These are phyloP conservation scores for Mycotypha africana DNA, from an alignment of 371 early-diverging fungal genomes.

Conservation along the genomic window DNA sequence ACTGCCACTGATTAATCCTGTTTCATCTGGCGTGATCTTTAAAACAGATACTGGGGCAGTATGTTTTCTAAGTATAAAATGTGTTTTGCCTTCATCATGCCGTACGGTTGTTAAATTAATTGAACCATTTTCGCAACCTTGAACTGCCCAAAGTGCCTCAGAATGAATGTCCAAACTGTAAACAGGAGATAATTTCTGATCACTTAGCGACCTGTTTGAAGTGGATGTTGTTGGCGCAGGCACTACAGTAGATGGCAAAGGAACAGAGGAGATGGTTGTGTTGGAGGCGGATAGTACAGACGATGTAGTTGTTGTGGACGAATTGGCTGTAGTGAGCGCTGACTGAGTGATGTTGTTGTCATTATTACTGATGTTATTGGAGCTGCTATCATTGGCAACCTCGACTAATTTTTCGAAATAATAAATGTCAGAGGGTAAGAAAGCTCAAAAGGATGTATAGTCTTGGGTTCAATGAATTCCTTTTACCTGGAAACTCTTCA, in stretches of 20 bases:
- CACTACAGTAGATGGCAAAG: conserved; percentile 5
- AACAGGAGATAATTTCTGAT: conserved; percentile 75
- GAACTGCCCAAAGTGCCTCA: conserved; percentile 79
- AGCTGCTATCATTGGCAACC: too few species aligned
- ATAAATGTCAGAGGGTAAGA: too few species aligned
- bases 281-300: too few species aligned
- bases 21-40: conserved; percentile 71
- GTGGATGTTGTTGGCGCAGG: too few species aligned
- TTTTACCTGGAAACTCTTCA: conserved; percentile 57
- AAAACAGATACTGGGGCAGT: conserved; percentile 81
- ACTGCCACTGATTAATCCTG: conserved; percentile 79
- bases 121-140: conserved; percentile 80
- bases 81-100: conserved; percentile 90
- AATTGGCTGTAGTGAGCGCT: too few species aligned
- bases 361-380: too few species aligned
- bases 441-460: too few species aligned
- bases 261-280: conserved; percentile 1
- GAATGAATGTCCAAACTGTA: conserved; percentile 90
- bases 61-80: conserved; percentile 75
- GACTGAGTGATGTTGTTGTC: conserved; percentile 7
- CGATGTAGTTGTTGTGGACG: too few species aligned
- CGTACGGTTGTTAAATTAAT: conserved; percentile 86
- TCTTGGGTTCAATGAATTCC: too few species aligned
- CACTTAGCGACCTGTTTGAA: too few species aligned
- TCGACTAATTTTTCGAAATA: too few species aligned